phyloP scores from a whole-genome alignment of 352 stramenopile genomes.

The Blastocystis sp. region DNA sequence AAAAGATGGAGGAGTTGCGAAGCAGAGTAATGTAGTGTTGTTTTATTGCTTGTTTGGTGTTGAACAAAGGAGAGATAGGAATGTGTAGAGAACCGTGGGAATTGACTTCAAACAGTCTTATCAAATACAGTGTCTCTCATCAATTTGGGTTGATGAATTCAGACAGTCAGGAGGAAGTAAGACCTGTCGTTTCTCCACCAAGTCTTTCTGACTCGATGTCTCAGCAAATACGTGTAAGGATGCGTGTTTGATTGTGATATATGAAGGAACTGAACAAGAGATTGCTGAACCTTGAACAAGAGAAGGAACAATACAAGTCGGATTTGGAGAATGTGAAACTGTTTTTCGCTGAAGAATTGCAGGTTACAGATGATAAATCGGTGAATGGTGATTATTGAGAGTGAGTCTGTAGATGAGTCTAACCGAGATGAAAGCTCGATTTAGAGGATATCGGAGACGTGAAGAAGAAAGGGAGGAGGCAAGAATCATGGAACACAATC shows the following conservation, averaged over 20 bases:
- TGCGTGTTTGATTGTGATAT: not conserved
- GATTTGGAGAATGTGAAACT: not conserved
- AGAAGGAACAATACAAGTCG: not conserved
- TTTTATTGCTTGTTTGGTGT: not conserved
- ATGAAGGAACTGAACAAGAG: slow-evolving; percentile 46
- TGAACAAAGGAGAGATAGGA: not conserved
- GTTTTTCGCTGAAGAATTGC: slow-evolving; percentile 36
- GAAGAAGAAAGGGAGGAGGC: slow-evolving; percentile 15
- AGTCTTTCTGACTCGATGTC: not conserved
- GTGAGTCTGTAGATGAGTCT: slow-evolving; percentile 8
- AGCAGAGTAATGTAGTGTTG: slow-evolving; percentile 87
- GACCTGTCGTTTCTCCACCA: not conserved
- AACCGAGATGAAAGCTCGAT: slow-evolving; percentile 34
- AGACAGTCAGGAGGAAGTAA: not conserved
- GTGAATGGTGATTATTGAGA: not conserved
- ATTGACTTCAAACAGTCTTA: not conserved
- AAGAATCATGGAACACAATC: slow-evolving; percentile 24
- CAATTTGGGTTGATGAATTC: not conserved
- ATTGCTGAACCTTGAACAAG: slow-evolving; percentile 1
- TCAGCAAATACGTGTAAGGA: slow-evolving; percentile 20
- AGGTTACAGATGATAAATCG: not conserved
- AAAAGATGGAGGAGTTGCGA: slow-evolving; percentile 96
- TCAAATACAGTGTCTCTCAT: not conserved
- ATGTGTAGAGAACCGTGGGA: not conserved
- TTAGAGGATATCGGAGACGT: slow-evolving; percentile 29